Percentiles rank a stretch among this genome's conserved stretches.
These are phyloP conservation scores for Tricholoma sp. DNA, from an alignment of 768 basidiomycete species.

Conservation along the genomic window DNA sequence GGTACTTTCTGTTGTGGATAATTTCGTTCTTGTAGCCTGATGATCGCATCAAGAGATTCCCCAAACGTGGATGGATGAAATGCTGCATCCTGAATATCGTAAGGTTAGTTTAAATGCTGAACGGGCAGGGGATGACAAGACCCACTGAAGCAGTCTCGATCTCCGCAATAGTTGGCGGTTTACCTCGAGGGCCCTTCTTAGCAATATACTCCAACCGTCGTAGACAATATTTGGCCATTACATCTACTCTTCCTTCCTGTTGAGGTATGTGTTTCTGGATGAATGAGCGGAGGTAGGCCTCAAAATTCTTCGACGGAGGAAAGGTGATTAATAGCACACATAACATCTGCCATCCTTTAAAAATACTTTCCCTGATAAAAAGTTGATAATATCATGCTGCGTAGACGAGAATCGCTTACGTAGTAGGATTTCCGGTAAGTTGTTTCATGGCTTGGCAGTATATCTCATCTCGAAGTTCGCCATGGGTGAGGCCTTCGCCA, in stretches of 20 bases:
- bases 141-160: constrained; percentile 87
- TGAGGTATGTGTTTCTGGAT: constrained; percentile 63
- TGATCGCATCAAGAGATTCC: constrained; percentile 80
- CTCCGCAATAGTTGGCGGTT: constrained; percentile 74
- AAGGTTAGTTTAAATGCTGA: constrained; percentile 1
- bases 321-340: constrained; percentile 91
- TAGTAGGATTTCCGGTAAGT: constrained; percentile 72
- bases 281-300: constrained; percentile 77
- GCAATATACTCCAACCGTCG: constrained; percentile 70
- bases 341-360: constrained; percentile 91
- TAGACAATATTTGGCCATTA: constrained; percentile 91
- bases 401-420: constrained; percentile 41
- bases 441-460: constrained; percentile 95
- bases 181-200: constrained; percentile 82
- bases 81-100: constrained; percentile 66
- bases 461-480: constrained; percentile 88
- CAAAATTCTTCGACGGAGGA: constrained; percentile 91
- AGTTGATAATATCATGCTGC: constrained; percentile 2
- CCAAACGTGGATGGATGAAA: constrained; percentile 95
- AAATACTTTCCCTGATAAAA: constrained; percentile 62
- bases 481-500: constrained; percentile 69
- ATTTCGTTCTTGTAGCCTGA: constrained; percentile 78
- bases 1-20: constrained; percentile 84
- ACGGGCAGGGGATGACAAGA: constrained; percentile 8
- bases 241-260: constrained; percentile 72